Conservation (phyloP, 2,329 filamentous ascomycete species). For the Aciculosporium take region DNA sequence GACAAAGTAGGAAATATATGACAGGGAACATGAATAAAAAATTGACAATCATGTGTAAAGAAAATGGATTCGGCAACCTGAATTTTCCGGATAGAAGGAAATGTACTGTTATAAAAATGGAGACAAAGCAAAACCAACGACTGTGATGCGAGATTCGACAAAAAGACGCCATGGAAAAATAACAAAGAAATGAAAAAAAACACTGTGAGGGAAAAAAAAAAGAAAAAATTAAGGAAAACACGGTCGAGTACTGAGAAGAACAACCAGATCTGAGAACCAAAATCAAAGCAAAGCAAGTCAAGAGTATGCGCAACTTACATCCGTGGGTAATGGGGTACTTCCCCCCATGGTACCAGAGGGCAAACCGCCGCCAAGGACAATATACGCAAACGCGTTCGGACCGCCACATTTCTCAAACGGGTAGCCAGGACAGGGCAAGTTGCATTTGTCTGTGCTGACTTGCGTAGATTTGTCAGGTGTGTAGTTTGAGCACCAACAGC, state of each 20-base stretch:
- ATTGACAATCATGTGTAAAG: neutral
- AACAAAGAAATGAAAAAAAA: no score
- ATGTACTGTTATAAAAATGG: no score
- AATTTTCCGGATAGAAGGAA: no score
- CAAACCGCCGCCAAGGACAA: conserved; percentile 31
- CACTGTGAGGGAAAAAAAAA: no score
- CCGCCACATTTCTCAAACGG: conserved; percentile 52
- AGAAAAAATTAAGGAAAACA: neutral
- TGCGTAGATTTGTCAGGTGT: conserved; percentile 34
- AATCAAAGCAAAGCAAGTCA: conserved; percentile 1
- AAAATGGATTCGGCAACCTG: no score
- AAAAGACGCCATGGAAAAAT: no score
- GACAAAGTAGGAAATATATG: neutral
- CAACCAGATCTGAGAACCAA: neutral
- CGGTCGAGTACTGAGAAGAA: neutral
- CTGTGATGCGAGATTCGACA: no score
- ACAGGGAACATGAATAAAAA: conserved; percentile 4
- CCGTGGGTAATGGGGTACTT: conserved; percentile 11
- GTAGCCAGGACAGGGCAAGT: conserved; percentile 52
- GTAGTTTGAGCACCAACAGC: conserved; percentile 66
- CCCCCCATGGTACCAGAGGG: conserved; percentile 41
- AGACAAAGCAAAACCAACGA: no score
- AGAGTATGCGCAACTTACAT: conserved; percentile 14
- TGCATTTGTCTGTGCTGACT: conserved; percentile 34
- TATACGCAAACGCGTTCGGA: conserved; percentile 48